Evolutionary conservation across 257 asterid genomes (phyloP).

Genomic region (Solanum boliviense): DNA sequence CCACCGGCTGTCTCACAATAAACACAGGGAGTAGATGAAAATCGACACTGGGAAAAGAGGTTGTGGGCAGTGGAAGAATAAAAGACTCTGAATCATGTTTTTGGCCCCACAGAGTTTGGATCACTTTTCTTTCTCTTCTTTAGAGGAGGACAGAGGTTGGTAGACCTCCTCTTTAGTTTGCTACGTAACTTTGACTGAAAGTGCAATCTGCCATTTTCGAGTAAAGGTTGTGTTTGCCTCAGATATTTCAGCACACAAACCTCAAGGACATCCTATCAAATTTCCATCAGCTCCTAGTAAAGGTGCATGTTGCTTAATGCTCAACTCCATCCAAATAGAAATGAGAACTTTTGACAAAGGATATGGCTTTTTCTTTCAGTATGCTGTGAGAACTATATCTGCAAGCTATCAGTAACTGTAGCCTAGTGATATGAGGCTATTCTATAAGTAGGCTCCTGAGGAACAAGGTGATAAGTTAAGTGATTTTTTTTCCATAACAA

Average conservation of each 20-base stretch:
- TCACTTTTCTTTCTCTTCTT: background rate
- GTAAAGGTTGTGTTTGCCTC: background rate
- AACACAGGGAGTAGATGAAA: background rate
- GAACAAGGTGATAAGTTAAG: background rate
- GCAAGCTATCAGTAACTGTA: background rate
- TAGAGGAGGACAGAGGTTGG: background rate
- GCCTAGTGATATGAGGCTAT: background rate
- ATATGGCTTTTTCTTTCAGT: background rate
- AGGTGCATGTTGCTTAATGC: background rate
- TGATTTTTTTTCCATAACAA: background rate
- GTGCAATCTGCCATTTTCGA: background rate
- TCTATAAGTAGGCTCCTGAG: background rate
- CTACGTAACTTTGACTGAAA: background rate
- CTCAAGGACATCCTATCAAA: background rate
- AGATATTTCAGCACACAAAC: background rate
- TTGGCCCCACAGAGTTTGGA: background rate
- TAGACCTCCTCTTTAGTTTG: background rate
- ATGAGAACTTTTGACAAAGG: background rate
- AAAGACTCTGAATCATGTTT: background rate
- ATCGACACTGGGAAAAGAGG: background rate
- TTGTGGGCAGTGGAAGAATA: background rate
- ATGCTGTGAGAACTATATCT: background rate
- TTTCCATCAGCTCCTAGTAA: background rate
- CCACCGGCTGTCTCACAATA: background rate
- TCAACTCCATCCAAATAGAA: background rate